Base-by-base conservation (phyloP, 1,284 basidiomycete genomes). In the Cryptococcus jaspeensis region DNA sequence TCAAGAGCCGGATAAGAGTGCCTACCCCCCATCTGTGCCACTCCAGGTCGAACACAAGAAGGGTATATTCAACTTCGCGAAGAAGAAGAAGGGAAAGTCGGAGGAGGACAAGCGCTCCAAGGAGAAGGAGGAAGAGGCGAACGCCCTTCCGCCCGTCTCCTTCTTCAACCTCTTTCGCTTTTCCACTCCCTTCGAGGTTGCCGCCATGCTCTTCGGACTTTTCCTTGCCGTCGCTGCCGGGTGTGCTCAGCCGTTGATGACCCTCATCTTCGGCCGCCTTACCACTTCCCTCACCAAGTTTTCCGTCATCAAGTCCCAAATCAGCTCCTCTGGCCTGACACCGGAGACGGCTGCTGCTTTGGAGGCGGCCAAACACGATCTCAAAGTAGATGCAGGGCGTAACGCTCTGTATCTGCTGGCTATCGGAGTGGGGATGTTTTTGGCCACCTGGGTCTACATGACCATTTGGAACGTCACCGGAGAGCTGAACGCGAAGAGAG, bases 401-500 rank as follows among this genome's bases (percentile, higher is more conserved):
- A 71, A 77, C 55, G 69, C 77, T 11, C 65, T 75, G 0, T 77
- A 73, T 53, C 67, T 78, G 23, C 54, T 73, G 49, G 70, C 66
- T 15, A 72, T 76, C 41, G 82, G 81, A 84, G 65, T 81, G 39
- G 80, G 76, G 40, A 81, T 80, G 72, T 77, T 81, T 54, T 64
- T 74, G 49, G 82, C 80, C 16, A 70, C 71, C 18, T 79, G 75
- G 75, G 63, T 80, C 4, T 96, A 92, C 80, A 95, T 92, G 90
- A 81, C 82, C 62, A 81, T 85, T 43, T 98, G 91, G 90, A 86
- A 89, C 55, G 89, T 89, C 73, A 93, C 92, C 0, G 91, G 87
- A n/a, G 94, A 98, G 77, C 77, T 86, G 50, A 89, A 89, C 67
- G 87, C 93, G 0, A 90, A 89, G 68, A 86, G 95, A 18, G 83